Evolutionary conservation across 768 basidiomycete species (phyloP).

Genomic region (Crucibulum laeve): DNA sequence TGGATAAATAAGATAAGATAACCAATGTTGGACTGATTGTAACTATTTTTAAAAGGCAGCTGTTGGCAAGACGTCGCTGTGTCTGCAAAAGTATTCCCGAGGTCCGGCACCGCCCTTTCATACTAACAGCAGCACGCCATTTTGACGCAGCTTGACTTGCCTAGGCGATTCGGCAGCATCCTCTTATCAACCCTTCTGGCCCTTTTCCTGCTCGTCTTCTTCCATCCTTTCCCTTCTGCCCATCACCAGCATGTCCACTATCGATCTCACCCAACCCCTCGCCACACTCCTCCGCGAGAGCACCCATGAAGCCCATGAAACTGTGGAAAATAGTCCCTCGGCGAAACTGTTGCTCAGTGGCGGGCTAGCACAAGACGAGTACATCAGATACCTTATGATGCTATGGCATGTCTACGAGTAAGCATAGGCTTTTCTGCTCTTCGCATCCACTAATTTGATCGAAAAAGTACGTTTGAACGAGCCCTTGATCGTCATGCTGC

Average conservation of each 20-base stretch:
- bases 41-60: background rate
- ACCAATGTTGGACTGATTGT: background rate
- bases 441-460: background rate
- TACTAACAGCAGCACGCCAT: constrained; percentile 10
- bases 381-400: constrained; percentile 68
- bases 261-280: constrained; percentile 38
- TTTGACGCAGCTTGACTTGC: too few species aligned
- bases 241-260: constrained; percentile 25
- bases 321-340: constrained; percentile 52
- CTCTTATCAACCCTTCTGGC: background rate
- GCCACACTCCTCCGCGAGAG: constrained; percentile 43
- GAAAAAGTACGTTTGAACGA: constrained; percentile 47
- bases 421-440: constrained; percentile 18
- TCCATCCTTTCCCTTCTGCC: constrained; percentile 12
- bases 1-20: background rate
- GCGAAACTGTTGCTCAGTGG: constrained; percentile 57
- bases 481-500: constrained; percentile 56
- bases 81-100: background rate
- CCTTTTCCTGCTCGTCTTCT: constrained; percentile 5
- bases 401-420: constrained; percentile 80
- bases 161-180: too few species aligned
- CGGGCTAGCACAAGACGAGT: constrained; percentile 57
- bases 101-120: background rate
- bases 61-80: background rate
- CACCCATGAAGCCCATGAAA: constrained; percentile 51